Base-by-base conservation (phyloP, 257 asterid species). In the Hygrophila difformis region DNA sequence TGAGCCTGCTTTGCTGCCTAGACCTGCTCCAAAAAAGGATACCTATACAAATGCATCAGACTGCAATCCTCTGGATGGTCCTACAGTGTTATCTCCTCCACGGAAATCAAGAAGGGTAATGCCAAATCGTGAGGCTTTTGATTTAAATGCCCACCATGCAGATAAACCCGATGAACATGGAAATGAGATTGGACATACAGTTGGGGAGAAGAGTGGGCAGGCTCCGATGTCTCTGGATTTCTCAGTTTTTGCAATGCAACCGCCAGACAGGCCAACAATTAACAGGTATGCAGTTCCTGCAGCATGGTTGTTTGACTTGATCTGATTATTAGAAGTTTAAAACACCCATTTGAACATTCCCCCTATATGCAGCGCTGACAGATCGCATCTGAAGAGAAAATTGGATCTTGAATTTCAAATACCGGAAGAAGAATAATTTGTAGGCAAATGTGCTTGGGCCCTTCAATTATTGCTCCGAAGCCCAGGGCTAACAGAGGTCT, bases 161-260 rank as follows among this genome's bases (percentile, higher is more conserved):
- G 71, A 66, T 48, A 76, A 63, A 63, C 59, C 53, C 53, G 83
- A 78, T 18, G 93, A 57, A 34, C 78, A 67, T 66, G 84, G 69
- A 36, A 65, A 85, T 53, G 95, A 74, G 55, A 48, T 39, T 23
- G 70, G 74, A 69, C 89, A 64, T 48, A 42, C 76, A 40, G 81
- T 65, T 58, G 79, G 76, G 39, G 95, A 78, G 66, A 87, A 67
- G 68, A 74, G 81, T 67, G 93, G 66, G 54, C 78, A 64, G 21
- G 88, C 73, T 47, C 93, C 93, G 24, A 91, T 76, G 93, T 86
- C 98, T 47, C 67, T 91, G 60, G 98, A 91, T 63, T 91, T 91
- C 64, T 75, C 96, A 14, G 78, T 82, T 63, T 80, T 91, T 59
- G 96, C 82, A 53, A 59, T 31, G 69, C 74, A 59, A 70, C 93